Conservation (phyloP, 73 alveolate genomes). For the Paramecium biaurelia region DNA sequence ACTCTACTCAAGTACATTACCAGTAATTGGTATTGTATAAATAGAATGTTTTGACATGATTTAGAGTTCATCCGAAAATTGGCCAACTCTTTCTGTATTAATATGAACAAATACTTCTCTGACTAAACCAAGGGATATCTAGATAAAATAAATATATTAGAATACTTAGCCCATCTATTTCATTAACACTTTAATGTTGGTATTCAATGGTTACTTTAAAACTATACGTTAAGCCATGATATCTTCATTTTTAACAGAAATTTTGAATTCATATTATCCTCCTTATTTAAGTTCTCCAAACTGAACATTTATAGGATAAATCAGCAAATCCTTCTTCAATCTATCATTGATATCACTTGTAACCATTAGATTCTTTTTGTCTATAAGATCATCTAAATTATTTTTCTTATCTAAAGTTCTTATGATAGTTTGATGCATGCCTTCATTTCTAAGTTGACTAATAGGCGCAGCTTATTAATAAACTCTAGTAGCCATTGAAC, state of each 20-base stretch:
- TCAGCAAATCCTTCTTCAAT: conserved; percentile 65
- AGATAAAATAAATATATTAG: not conserved
- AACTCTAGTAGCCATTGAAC: conserved; percentile 93
- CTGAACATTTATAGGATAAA: conserved; percentile 68
- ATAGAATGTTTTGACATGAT: conserved; percentile 78
- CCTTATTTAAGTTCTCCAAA: conserved; percentile 74
- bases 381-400: conserved; percentile 92
- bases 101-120: conserved; percentile 68
- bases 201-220: conserved; percentile 68
- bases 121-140: conserved; percentile 77
- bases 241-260: conserved; percentile 82
- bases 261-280: conserved; percentile 67
- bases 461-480: conserved; percentile 93
- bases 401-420: conserved; percentile 91
- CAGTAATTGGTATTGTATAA: conserved; percentile 77
- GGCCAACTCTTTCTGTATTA: conserved; percentile 63
- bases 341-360: conserved; percentile 94
- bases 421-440: conserved; percentile 93
- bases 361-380: conserved; percentile 93
- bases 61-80: conserved; percentile 69
- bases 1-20: conserved; percentile 57
- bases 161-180: conserved; percentile 70
- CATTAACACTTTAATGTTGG: conserved; percentile 57
- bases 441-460: conserved; percentile 92
- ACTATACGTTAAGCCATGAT: conserved; percentile 74